Evolutionary conservation across 2,329 filamentous ascomycete species (phyloP), one percentile per base, ranked within the genome.

Genomic region (Coniochaeta sp.): DNA sequence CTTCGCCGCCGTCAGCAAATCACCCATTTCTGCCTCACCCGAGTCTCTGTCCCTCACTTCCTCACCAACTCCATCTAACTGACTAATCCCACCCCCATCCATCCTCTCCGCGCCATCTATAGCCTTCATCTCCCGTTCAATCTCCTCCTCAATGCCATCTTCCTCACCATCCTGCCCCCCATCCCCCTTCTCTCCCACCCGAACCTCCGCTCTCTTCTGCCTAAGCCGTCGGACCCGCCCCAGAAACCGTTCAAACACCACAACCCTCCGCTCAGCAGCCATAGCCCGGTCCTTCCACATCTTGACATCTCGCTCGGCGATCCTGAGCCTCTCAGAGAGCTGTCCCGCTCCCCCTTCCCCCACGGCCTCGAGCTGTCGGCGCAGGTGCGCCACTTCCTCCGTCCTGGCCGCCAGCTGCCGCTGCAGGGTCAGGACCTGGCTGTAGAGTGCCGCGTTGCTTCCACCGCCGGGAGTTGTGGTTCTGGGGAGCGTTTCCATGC

Each of bases 221-320:
- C 54, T 57, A 19, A 57, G 12, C 34, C 16, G 28, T 31, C 54
- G 7, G 2, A 57, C 54, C 19, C 54, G 22, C 2, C 31, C 54
- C 5, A 57, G 31, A 38, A 57, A 57, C 16, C 71, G 69, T 66
- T 82, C 76, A 61, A 82, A 77, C 26, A 79, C 75, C 4, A 75
- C 73, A 19, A 86, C 67, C 57, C 79, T 75, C 62, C 72, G 76
- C 71, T 88, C 84, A 0, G 84, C 83, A 4, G 76, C 73, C 65
- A 84, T 77, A 0, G 85, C 85, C 34, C 82, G 74, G 34, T 74
- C 76, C 63, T 75, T 80, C 85, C 85, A 88, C 62, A 72, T 75
- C 33, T 72, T 66, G 36, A 73, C 68, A 55, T 82, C 79, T 36
- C 71, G 68, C 58, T 74, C 76, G 3, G 75, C 69, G 22, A 72